phyloP scores from a whole-genome alignment of 2,329 filamentous ascomycete species.

The Helminthosporium solani region DNA sequence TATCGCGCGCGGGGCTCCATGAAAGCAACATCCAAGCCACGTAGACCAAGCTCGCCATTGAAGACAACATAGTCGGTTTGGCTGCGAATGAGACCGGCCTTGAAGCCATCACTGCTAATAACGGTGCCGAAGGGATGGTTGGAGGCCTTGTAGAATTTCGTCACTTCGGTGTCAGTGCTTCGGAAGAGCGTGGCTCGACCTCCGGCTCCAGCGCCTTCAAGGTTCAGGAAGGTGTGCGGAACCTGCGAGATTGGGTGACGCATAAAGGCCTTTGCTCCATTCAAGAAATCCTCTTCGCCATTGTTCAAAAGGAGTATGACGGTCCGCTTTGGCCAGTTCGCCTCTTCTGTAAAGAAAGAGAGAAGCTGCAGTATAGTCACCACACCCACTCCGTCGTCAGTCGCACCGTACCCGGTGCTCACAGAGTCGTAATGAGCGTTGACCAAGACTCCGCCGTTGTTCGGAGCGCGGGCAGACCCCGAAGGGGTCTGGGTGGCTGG shows the following conservation, averaged over 20 bases:
- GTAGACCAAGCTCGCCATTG: constrained; percentile 71
- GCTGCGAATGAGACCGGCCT: constrained; percentile 73
- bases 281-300: constrained; percentile 88
- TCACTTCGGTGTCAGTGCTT: constrained; percentile 82
- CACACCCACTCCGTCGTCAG: constrained; percentile 89
- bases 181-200: constrained; percentile 86
- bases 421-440: constrained; percentile 97
- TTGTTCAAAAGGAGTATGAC: constrained; percentile 90
- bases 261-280: constrained; percentile 82
- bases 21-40: constrained; percentile 90
- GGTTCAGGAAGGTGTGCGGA: constrained; percentile 85
- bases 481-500: constrained; percentile 46
- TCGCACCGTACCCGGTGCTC: constrained; percentile 87
- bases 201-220: constrained; percentile 92
- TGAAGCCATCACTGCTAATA: constrained; percentile 80
- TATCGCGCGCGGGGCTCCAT: constrained; percentile 83
- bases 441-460: constrained; percentile 76
- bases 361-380: constrained; percentile 84
- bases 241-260: constrained; percentile 79
- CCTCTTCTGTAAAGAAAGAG: constrained; percentile 72
- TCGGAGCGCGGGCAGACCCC: constrained; percentile 43
- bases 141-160: constrained; percentile 70
- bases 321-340: constrained; percentile 73
- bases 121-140: constrained; percentile 81
- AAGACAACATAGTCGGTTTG: constrained; percentile 90